Base-by-base conservation (phyloP, 2,329 filamentous ascomycete species). In the Eutypa lata region DNA sequence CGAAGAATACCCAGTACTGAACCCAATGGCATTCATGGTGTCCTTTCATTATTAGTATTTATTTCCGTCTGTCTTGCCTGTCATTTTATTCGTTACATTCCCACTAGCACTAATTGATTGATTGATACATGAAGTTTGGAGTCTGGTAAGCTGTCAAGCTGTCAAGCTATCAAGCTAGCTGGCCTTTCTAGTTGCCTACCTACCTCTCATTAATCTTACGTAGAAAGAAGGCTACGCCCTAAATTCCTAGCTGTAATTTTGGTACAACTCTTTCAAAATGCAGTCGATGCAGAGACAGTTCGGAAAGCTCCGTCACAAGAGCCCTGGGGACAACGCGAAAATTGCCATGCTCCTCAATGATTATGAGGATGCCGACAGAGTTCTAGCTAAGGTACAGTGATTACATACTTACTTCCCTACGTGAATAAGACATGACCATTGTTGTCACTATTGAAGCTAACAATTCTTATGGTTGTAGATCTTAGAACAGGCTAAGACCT, bases 301-400 rank as follows among this genome's bases (percentile, higher is more conserved):
- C 61, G 89, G 88, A 56, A 86, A 82, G 70, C 82, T 92, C 66
- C 79, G 84, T 72, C 84, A 82, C 65, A 81, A 76, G 62, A 73
- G 85, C 56, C 84, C 86, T 22, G 88, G 87, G 52, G 88, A 94
- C 70, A 87, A 90, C 67, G 86, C 86, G 59, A 87, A 90, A 65
- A 85, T 93, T 45, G 85, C 86, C 11, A 80, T 87, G 44, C 76
- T 94, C 50, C 74, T 95, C 52, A 86, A 83, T 61, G 90, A 94
- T 65, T 94, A 91, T 66, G 87, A 91, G 61, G 86, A 92, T 69
- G 88, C 87, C 24, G 88, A 94, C 68, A 82, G 82, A 60, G 81
- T 92, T 66, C 78, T 94, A 57, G 79, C 82, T 58, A 86, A 84
- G 77, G 89, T 91, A 75, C 53, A 74, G 45, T 3, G 31, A 43